Evolutionary conservation across 352 stramenopile species (phyloP), one percentile per base, ranked within the genome.

Genomic region (Phytophthora lateralis): DNA sequence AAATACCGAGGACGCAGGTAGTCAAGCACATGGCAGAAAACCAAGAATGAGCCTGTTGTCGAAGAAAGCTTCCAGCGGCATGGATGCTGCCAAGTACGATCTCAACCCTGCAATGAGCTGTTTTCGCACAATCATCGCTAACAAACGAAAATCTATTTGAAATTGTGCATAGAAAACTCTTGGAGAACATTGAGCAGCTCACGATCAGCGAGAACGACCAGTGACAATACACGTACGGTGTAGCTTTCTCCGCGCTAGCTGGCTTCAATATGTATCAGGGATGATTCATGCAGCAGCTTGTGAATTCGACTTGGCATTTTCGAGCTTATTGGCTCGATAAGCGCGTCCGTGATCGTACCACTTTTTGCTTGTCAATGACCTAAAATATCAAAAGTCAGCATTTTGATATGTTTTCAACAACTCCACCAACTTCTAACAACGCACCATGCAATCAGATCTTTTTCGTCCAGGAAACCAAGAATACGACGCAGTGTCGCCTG

Each of bases 321-420:
- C 39, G 15, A 24, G 27, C 18, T 68, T 71, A 45, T n/a, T 57
- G 18, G 52, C 38, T 48, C 60, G 66, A 63, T 72, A 84, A 12
- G 63, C 55, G 17, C 58, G 60, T 42, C 63, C 37, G 27, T 60
- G 62, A 4, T 71, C 41, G 26, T 62, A 68, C 75, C 77, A 87
- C n/a, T 49, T 69, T 53, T 77, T 87, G 53, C 47, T 79, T 18
- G 75, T 63, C 17, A 87, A 35, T 1, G 66, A 80, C 77, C 77
- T 87, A 45, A 4, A 52, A 30, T 34, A 14, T 18, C 15, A 43
- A 41, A 42, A 43, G 17, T 14, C 14, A 42, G 49, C 5, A 30
- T 20, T 15, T 11, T n/a, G 24, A 11, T 38, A 6, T 15, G 2
- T 17, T 18, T 41, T 24, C 9, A 14, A 18, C n/a, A 8, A 26